Evolutionary conservation across 306 rosid genomes (phyloP), one percentile per base, ranked within the genome.

Genomic region (Lagenaria siceraria): DNA sequence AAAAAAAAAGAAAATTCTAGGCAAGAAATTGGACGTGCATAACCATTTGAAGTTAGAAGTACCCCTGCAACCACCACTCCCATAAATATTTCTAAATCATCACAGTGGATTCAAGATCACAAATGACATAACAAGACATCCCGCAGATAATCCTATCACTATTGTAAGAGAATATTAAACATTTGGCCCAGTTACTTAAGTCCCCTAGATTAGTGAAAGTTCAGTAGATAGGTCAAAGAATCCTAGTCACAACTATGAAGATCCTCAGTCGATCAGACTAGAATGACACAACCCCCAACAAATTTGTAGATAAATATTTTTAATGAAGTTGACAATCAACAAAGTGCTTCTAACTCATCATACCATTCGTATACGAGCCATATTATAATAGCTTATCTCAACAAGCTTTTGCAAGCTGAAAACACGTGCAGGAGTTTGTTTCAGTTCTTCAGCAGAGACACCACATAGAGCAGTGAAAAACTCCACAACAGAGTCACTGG

Each of bases 291-390:
- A 64, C 15, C 46, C n/a, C 24, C 7, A 35, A 35, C 14, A 18
- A 3, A 35, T 64, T 64, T 64, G 24, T 19, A 18, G 25, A 33
- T 46, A 42, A 24, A 42, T 40, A 69, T 42, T 69, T 10, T 22
- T 19, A 68, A 21, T 43, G 22, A 21, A 46, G 11, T 42, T 70
- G 1, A 46, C 4, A 36, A 53, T 3, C 12, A 75, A 75, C 2
- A 55, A 55, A 36, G 36, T 54, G 53, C 3, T 55, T 56, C n/a
- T 54, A 74, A 18, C 10, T 49, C 46, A 29, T 49, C 65, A 46
- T 96, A 96, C 99, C 99, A 96, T 84, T 69, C 99, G 90, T 79
- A 96, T 96, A 68, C 99, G 99, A 80, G 97, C 97, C 97, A 92
- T 96, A 79, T 96, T 96, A 84, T 92, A 96, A 83, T 96, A 96